Percentiles rank a stretch among this genome's conserved stretches.
Evolutionary conservation across 306 rosid species (phyloP).

Genomic region (Quercus glauca): DNA sequence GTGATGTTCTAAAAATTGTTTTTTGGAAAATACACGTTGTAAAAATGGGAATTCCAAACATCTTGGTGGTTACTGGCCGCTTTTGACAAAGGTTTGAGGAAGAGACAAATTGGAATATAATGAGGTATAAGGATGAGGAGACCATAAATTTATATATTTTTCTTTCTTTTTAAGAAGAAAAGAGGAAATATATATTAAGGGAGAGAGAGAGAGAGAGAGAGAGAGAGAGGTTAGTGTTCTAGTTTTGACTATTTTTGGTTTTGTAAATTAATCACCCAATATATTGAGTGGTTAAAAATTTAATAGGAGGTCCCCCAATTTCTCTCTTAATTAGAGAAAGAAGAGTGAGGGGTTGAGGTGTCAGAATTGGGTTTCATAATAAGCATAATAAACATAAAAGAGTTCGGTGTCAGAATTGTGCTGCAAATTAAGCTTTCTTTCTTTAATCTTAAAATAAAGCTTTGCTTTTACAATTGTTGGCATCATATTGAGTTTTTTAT

Average conservation of each 20-base stretch:
- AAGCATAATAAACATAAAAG: too few relatives aligned
- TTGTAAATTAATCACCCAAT: background rate
- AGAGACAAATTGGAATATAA: background rate
- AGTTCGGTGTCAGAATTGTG: too few relatives aligned
- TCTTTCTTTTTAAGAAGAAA: background rate
- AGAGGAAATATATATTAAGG: background rate
- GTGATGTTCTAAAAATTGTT: background rate
- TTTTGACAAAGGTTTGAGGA: background rate
- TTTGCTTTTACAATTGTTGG: too few relatives aligned
- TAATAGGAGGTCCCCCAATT: too few relatives aligned
- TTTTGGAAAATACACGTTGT: background rate
- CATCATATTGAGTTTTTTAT: too few relatives aligned
- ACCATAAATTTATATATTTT: background rate
- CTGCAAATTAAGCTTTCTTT: too few relatives aligned
- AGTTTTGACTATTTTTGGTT: background rate
- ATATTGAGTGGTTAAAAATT: background rate
- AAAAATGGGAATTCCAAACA: background rate
- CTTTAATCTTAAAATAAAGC: too few relatives aligned
- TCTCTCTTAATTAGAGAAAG: background rate
- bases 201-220: background rate
- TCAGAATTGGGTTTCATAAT: background rate
- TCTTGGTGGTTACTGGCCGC: background rate
- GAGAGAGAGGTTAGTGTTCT: background rate
- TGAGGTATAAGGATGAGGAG: background rate
- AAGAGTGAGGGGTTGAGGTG: background rate